These are phyloP conservation scores for Plenodomus tracheiphilus DNA, from an alignment of 2,329 filamentous ascomycete species.

Conservation along the genomic window DNA sequence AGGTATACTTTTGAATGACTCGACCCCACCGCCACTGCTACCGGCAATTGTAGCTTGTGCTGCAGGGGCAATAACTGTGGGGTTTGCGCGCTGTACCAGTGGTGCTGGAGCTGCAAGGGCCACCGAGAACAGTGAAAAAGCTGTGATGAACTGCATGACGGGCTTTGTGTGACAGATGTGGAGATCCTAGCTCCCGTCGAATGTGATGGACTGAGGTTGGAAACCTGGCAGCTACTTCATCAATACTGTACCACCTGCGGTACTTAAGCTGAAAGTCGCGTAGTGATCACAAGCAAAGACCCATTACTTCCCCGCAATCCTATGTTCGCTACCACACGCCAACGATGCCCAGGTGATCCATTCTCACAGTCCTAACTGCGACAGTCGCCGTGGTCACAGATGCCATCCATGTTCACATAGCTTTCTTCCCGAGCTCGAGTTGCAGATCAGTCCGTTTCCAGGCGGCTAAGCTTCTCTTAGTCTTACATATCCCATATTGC, in stretches of 20 bases:
- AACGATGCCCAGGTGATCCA: slow-evolving; percentile 20
- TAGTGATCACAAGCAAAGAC: slow-evolving; percentile 20
- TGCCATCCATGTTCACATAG: slow-evolving; percentile 12
- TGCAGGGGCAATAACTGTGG: slow-evolving; percentile 59
- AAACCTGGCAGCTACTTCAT: neutral
- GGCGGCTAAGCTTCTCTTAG: slow-evolving; percentile 2
- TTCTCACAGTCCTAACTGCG: slow-evolving; percentile 4
- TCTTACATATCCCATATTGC: neutral
- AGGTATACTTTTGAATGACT: slow-evolving; percentile 74
- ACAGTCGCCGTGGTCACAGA: slow-evolving; percentile 22
- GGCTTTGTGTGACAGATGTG: too few species aligned
- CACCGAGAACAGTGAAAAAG: slow-evolving; percentile 33
- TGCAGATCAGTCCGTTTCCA: slow-evolving; percentile 12
- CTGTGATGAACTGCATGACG: slow-evolving; percentile 33
- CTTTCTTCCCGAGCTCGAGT: slow-evolving; percentile 2
- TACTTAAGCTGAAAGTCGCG: slow-evolving; percentile 7
- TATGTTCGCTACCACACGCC: slow-evolving; percentile 16
- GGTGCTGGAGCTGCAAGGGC: slow-evolving; percentile 38
- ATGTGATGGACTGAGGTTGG: neutral
- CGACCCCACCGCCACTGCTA: slow-evolving; percentile 53
- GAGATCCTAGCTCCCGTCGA: neutral
- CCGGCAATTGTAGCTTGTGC: slow-evolving; percentile 60
- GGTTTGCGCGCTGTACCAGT: slow-evolving; percentile 52
- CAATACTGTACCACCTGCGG: slow-evolving; percentile 6
- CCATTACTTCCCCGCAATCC: slow-evolving; percentile 7